phyloP scores from a whole-genome alignment of 768 basidiomycete genomes.

The Trametes cingulata region DNA sequence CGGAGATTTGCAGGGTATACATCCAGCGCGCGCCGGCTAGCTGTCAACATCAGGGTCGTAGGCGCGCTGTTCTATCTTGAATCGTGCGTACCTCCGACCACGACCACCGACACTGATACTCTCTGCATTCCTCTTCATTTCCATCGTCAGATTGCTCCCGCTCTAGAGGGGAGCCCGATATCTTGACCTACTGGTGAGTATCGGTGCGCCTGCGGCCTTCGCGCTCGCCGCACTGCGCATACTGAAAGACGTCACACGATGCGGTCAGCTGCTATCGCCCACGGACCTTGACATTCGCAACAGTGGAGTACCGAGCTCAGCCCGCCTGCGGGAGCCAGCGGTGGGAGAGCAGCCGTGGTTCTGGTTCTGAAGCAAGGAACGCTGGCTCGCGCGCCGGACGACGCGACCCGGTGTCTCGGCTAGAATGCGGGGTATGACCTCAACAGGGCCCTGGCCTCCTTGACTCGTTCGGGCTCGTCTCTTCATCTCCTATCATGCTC shows the following conservation, averaged over 20 bases:
- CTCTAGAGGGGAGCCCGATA: no score
- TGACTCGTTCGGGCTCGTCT: constrained; percentile 7
- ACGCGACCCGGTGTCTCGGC: constrained; percentile 1
- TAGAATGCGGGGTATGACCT: constrained; percentile 13
- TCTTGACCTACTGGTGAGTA: no score
- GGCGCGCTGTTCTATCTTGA: background rate
- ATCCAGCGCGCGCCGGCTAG: background rate
- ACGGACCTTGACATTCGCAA: background rate
- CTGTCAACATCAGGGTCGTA: background rate
- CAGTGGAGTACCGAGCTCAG: background rate
- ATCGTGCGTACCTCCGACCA: background rate
- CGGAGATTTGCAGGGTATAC: background rate
- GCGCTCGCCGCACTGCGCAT: no score
- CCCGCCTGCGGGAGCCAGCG: background rate
- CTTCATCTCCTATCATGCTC: constrained; percentile 13
- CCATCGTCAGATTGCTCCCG: no score
- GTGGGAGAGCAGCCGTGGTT: background rate
- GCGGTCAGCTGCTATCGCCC: background rate
- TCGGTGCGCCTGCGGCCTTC: no score
- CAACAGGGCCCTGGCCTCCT: background rate
- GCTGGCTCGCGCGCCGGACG: background rate
- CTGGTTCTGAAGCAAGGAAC: background rate
- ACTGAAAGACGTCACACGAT: background rate
- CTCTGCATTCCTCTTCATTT: no score
- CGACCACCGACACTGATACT: background rate